Percentiles rank a stretch among this genome's conserved stretches.
phyloP scores from a whole-genome alignment of 306 rosid genomes.

The Quercus mongolica region DNA sequence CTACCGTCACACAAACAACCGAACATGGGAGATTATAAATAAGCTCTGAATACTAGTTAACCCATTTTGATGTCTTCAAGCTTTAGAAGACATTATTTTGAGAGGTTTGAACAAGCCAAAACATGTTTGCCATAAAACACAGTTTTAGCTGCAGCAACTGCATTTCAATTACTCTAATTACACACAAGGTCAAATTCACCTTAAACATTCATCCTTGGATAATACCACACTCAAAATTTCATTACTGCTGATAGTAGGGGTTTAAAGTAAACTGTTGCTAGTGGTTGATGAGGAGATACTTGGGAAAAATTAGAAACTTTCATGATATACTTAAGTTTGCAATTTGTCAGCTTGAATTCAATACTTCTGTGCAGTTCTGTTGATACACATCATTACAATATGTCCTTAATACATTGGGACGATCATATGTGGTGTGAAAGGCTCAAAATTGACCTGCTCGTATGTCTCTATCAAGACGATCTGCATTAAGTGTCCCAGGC shows the following conservation, averaged over 20 bases:
- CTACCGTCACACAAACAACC: background rate
- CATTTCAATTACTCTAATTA: background rate
- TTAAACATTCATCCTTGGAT: background rate
- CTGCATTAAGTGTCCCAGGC: constrained; percentile 88
- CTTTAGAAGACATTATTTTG: background rate
- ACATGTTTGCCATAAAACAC: background rate
- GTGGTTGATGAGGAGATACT: background rate
- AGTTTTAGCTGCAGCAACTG: background rate
- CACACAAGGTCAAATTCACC: background rate
- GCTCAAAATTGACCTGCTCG: constrained; percentile 86
- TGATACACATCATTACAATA: background rate
- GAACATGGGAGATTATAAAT: background rate
- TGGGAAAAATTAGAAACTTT: background rate
- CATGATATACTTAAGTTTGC: background rate
- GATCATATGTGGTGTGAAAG: constrained; percentile 2
- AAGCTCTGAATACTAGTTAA: background rate
- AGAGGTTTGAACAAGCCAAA: background rate
- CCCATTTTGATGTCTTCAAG: background rate
- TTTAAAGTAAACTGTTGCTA: background rate
- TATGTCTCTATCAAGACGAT: constrained; percentile 77
- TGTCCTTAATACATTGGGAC: background rate
- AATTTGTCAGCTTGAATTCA: background rate
- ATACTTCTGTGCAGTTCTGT: background rate
- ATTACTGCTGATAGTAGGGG: background rate
- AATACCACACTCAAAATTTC: constrained; percentile 7